Conservation (phyloP, 148 eudicot genomes). For the Cornus florida region DNA sequence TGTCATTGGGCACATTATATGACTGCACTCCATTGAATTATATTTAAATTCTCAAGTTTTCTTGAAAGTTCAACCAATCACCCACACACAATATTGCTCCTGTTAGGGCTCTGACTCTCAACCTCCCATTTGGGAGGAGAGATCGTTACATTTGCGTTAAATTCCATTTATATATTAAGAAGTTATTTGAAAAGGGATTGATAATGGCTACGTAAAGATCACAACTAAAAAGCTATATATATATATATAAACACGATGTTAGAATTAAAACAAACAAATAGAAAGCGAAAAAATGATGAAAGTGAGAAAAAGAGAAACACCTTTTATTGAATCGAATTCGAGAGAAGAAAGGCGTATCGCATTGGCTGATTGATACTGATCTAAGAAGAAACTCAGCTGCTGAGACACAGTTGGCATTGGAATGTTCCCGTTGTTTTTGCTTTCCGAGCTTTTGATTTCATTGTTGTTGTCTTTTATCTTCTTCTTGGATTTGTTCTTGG, state of each 20-base stretch:
- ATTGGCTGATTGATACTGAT: slow-evolving; percentile 65
- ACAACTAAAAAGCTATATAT: background rate
- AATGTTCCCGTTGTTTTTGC: background rate
- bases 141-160: no score
- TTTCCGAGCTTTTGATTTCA: background rate
- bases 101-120: no score
- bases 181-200: background rate
- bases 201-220: background rate
- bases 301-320: slow-evolving; percentile 21
- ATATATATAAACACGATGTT: background rate
- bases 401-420: slow-evolving; percentile 30
- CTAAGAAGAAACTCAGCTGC: slow-evolving; percentile 56
- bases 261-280: background rate
- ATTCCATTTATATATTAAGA: background rate
- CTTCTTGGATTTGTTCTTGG: slow-evolving; percentile 9
- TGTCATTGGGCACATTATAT: no score
- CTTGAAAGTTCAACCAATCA: no score
- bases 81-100: no score
- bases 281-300: background rate
- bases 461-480: slow-evolving; percentile 14
- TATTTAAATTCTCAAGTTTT: no score
- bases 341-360: slow-evolving; percentile 64
- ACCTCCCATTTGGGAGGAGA: no score
- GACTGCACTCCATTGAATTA: no score
- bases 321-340: slow-evolving; percentile 69